Evolutionary conservation across 2,329 filamentous ascomycete species (phyloP), one percentile per base, ranked within the genome.

Genomic region (Coniochaeta sp.): DNA sequence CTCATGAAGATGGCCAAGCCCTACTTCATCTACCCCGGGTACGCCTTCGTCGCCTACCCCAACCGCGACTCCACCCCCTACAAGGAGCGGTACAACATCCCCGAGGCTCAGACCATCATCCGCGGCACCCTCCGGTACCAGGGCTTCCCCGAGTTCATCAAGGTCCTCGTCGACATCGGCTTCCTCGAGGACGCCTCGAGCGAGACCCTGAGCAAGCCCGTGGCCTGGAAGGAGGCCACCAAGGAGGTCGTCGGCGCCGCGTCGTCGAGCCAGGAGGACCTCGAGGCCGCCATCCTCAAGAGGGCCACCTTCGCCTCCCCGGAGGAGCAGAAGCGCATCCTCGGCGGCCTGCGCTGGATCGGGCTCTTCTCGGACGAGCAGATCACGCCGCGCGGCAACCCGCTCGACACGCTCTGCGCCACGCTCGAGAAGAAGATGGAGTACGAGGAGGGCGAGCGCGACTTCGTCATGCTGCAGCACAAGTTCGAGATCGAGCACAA

Each of bases 351-450:
- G 30, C 77, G 79, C 58, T 91, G 88, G 87, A 76, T 85, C 56
- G 79, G 79, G 33, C 65, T 83, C 51, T 87, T 89, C 74, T 85
- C 82, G 38, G 78, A 85, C 57, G 79, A 84, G 65, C 70, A 81
- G 66, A 90, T 86, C 64, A 86, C 73, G 6, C 85, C 89, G 26
- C 76, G 82, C 52, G 86, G 83, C 51, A 96, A 89, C 74, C 87
- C 90, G 4, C 80, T 96, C 22, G 91, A 96, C 69, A 92, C 88
- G n/a, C 82, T 96, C 33, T 96, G 91, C 73, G 89, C 89, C 28
- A 87, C 84, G 3, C 81, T 96, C 27, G 90, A 95, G 77, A 74
- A 88, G 77, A 95, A 95, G 83, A 95, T 95, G 89, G 81, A 88
- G 70, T 96, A 86, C 69, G 86, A 81, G 64, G 76, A 86, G 61